Evolutionary conservation across 176 grass and related monocot species (phyloP), one percentile per base, ranked within the genome.

Genomic region (Paspalum vaginatum): DNA sequence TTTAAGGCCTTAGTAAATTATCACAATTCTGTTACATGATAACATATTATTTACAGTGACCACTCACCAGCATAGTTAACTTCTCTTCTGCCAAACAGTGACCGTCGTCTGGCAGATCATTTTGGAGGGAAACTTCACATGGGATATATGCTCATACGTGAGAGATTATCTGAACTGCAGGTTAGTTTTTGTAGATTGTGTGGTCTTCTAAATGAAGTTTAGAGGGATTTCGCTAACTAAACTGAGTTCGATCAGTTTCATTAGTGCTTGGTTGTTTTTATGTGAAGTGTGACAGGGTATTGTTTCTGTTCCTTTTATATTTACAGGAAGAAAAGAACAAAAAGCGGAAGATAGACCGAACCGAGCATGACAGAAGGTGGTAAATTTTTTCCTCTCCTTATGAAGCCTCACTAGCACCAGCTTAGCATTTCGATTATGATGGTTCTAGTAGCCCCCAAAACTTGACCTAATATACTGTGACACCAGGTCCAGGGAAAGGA

Each of bases 71-170:
- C 17, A 27, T 53, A 61, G 66, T 17, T 89, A 71, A 90, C 15
- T 43, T 81, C 50, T 60, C 27, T 70, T 47, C 52, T 80, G 25
- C 27, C 73, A 61, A 80, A 86, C 81, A 95, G 96, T 95, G 92
- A 99, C 71, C 92, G 92, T 38, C 96, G 96, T 46, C 64, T 99
- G 79, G 92, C 96, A 78, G 92, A 99, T 93, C 96, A 99, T 91
- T 99, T 99, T 89, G 96, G 96, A 80, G 96, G 96, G 26, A 95
- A 99, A 81, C 96, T 95, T 85, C 96, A 99, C 67, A 84, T 99
- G 65, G 96, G 96, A 26, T 99, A 93, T 71, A 93, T 95, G 88
- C 96, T 94, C 65, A 88, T 95, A 50, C 96, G 96, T 61, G 96
- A 99, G 56, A 99, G 92, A 64, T 81, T 95, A 18, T 53, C 66